Conservation (phyloP, 2,329 filamentous ascomycete species). For the Trichoderma atroviride region DNA sequence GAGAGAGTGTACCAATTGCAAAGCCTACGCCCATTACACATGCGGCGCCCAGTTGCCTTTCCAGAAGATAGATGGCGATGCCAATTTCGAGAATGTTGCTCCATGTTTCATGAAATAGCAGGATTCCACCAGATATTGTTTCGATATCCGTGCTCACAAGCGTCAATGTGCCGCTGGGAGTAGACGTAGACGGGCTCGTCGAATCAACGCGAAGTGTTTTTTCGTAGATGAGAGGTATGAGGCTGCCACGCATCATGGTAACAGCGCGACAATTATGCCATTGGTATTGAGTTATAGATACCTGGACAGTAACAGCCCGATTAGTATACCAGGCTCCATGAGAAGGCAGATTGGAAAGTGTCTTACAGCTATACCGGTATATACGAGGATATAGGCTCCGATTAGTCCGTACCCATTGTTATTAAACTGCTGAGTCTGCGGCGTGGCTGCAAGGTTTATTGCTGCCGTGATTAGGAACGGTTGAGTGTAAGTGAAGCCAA, state of each 20-base stretch:
- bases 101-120: neutral
- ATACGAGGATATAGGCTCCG: slow-evolving; percentile 36
- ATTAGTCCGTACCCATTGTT: slow-evolving; percentile 36
- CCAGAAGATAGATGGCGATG: neutral
- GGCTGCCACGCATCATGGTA: neutral
- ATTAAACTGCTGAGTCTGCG: slow-evolving; percentile 30
- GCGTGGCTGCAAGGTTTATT: slow-evolving; percentile 29
- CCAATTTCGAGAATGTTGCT: neutral
- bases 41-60: neutral
- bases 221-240: neutral
- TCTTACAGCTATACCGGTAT: slow-evolving; percentile 34
- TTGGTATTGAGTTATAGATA: neutral
- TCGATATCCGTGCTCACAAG: neutral
- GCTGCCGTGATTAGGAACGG: slow-evolving; percentile 34
- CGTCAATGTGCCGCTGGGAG: neutral
- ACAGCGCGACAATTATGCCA: neutral
- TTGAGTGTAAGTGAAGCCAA: slow-evolving; percentile 35
- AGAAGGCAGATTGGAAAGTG: neutral
- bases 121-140: neutral
- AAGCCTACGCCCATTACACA: slow-evolving; percentile 43
- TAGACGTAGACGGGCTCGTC: neutral
- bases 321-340: neutral
- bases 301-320: neutral
- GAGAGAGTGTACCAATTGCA: slow-evolving; percentile 43
- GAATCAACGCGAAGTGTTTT: neutral